Evolutionary conservation across 208 protist genomes (phyloP), one percentile per base, ranked within the genome.

Genomic region (Leishmania martiniquensis): DNA sequence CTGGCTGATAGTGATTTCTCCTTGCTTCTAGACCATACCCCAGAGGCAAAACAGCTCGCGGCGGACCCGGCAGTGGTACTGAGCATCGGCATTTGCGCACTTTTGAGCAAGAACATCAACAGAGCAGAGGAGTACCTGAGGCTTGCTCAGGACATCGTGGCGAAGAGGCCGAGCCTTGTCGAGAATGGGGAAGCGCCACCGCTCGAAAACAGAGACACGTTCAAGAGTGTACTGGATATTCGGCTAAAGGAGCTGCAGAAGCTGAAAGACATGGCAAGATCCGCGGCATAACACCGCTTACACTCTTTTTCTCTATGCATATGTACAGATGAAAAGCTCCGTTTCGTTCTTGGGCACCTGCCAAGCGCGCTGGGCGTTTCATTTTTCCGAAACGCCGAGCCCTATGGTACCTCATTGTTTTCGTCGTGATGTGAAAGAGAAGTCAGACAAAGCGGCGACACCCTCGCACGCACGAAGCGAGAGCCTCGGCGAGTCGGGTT

Each of bases 101-200:
- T 95, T n/a, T 76, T 94, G 62, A 75, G 72, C 32, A 85, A 90
- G 29, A 73, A 95, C 39, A 57, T 95, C 6, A 88, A 85, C 45
- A 90, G 85, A 47, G 93, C 91, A 4, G 83, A 89, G 39, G 89
- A 97, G 57, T 85, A 87, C 34, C 87, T 95, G 65, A 93, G 85
- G 66, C 71, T 90, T 22, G 82, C 80, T 3, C 78, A 87, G 6
- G 90, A 95, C 49, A 91, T 95, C 65, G 75, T 97, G 45, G 78
- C 72, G 17, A 85, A 84, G 13, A 84, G 91, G 44, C 87, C 90
- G 34, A 75, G 70, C 17, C 84, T 97, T 2, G 87, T 93, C 32
- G 85, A 81, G 32, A 82, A 78, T 34, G 93, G 89, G 22, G 87
- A 91, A 54, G 91, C 91, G 15, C 79, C 87, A 32, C 85, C 91